These are phyloP conservation scores for Bryopsis sp. DNA, from an alignment of 139 green algal species.

Conservation along the genomic window DNA sequence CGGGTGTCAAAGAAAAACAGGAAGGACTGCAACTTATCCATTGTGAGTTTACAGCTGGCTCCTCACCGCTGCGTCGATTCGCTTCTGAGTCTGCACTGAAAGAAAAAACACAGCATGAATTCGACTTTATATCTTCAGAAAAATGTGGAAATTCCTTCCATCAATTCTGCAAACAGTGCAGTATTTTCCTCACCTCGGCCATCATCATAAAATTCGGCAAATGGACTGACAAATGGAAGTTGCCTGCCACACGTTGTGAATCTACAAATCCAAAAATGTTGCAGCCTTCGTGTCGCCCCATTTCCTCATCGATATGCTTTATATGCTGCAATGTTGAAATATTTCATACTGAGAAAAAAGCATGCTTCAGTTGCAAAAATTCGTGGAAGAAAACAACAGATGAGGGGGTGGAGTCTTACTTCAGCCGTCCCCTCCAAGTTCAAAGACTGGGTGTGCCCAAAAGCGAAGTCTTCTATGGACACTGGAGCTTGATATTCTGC, in stretches of 20 bases:
- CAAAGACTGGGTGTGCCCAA: not conserved
- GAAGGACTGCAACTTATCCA: no score
- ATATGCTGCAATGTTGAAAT: slow-evolving; percentile 7
- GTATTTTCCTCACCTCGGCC: slow-evolving; percentile 5
- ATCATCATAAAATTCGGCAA: slow-evolving; percentile 4
- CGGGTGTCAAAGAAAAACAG: no score
- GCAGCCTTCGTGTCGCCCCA: slow-evolving; percentile 14
- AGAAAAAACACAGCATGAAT: no score
- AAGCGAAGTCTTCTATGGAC: not conserved
- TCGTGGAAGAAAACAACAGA: not conserved
- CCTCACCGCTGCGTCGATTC: no score
- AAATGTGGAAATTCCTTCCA: no score
- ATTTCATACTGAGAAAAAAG: not conserved
- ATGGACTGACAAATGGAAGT: slow-evolving; percentile 20
- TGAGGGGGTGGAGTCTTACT: not conserved
- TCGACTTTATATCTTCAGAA: no score
- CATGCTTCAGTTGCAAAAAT: not conserved
- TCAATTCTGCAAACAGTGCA: not conserved
- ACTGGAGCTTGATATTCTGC: not conserved
- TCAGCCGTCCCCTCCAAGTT: not conserved
- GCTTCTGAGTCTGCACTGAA: no score
- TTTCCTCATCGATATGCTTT: slow-evolving; percentile 4
- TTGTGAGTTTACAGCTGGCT: no score
- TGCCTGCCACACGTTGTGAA: slow-evolving; percentile 13
- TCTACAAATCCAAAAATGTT: slow-evolving; percentile 20